phyloP scores from a whole-genome alignment of 441 rosid species.

The Syzygium syzygioides region DNA sequence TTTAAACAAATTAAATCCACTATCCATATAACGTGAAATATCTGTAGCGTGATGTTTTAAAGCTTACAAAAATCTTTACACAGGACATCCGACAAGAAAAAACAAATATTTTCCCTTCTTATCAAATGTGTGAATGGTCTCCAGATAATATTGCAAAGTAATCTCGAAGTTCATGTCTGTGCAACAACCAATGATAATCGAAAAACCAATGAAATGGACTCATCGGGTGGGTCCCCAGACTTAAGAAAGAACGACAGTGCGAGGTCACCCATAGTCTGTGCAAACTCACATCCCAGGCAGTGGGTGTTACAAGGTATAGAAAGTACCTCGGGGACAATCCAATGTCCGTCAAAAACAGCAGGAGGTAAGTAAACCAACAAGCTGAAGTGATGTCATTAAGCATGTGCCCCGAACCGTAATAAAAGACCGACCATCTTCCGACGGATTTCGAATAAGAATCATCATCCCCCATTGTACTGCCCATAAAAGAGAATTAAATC shows the following conservation, averaged over 20 bases:
- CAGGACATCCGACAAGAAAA: background rate
- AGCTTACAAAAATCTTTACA: background rate
- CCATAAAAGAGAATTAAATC: slow-evolving; percentile 9
- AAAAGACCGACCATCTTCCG: slow-evolving; percentile 68
- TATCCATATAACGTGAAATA: background rate
- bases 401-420: slow-evolving; percentile 92
- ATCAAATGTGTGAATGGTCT: background rate
- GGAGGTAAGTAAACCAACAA: slow-evolving; percentile 96
- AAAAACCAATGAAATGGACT: background rate
- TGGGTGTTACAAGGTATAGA: background rate
- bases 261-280: background rate
- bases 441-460: slow-evolving; percentile 41
- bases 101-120: background rate
- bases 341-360: slow-evolving; percentile 74
- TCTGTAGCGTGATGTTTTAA: background rate
- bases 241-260: background rate
- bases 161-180: background rate
- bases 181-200: background rate
- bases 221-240: background rate
- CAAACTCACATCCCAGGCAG: background rate
- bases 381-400: slow-evolving; percentile 95
- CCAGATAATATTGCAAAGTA: background rate
- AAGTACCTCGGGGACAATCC: slow-evolving; percentile 76
- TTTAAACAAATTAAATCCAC: background rate
- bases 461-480: slow-evolving; percentile 33